A percentile compares a stretch with the other conserved stretches of the same genome.
Evolutionary conservation across 1,139 yeast genomes (phyloP).

Genomic region (Geotrichum klebahnii): DNA sequence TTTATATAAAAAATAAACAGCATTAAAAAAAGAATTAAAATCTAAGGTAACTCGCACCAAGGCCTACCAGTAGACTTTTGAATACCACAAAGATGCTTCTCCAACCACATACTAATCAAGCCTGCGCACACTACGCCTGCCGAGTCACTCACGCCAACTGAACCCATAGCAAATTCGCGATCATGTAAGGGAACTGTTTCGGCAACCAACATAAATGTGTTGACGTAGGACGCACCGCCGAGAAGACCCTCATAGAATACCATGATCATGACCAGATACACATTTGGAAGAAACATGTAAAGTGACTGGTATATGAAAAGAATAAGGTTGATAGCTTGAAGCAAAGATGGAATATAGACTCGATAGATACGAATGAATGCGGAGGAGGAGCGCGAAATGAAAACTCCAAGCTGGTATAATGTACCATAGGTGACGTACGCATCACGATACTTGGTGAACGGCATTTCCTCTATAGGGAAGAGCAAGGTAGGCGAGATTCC

Average conservation of each 20-base stretch:
- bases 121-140: constrained; percentile 86
- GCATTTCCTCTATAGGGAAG: constrained; percentile 66
- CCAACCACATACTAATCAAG: constrained; percentile 65
- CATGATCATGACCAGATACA: constrained; percentile 59
- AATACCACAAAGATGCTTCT: constrained; percentile 62
- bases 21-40: neutral
- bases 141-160: constrained; percentile 90
- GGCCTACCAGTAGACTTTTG: constrained; percentile 49
- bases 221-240: constrained; percentile 88
- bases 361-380: constrained; percentile 55
- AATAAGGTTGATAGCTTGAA: constrained; percentile 65
- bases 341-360: constrained; percentile 57
- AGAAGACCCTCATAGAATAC: constrained; percentile 79
- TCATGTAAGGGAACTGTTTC: constrained; percentile 54
- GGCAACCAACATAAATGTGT: constrained; percentile 74
- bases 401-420: constrained; percentile 86
- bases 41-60: constrained; percentile 38
- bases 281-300: constrained; percentile 54
- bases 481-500: constrained; percentile 84
- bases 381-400: constrained; percentile 81
- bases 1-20: neutral
- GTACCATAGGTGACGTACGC: constrained; percentile 93
- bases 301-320: constrained; percentile 63
- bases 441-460: constrained; percentile 71
- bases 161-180: constrained; percentile 85